phyloP scores from a whole-genome alignment of 1,284 basidiomycete genomes.

The Tilletia setariae region DNA sequence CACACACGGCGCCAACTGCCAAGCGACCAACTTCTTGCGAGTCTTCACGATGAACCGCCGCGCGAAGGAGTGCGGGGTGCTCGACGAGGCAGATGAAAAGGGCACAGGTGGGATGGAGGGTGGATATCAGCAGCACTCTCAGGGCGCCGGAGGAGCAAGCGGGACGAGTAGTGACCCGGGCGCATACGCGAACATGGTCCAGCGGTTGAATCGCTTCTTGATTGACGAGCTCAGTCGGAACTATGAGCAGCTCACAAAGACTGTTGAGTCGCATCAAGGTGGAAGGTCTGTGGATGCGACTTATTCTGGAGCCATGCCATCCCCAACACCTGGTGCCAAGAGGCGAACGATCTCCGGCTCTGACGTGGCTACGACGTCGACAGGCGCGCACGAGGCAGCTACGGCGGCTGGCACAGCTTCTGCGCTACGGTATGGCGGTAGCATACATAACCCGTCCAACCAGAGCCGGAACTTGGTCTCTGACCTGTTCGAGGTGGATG shows the following conservation, averaged over 20 bases:
- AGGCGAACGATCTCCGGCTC: constrained; percentile 11
- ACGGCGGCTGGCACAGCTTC: constrained; percentile 6
- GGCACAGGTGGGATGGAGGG: constrained; percentile 60
- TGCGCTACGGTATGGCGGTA: constrained; percentile 2
- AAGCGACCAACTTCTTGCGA: constrained; percentile 92
- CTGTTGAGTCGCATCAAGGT: neutral
- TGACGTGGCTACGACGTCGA: neutral
- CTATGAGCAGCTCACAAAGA: neutral
- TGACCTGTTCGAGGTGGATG: constrained; percentile 74
- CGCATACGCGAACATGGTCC: constrained; percentile 78
- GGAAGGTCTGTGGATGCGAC: neutral
- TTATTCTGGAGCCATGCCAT: no score
- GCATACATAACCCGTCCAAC: neutral
- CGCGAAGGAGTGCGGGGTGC: constrained; percentile 78
- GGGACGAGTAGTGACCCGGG: constrained; percentile 27
- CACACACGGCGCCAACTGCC: constrained; percentile 88
- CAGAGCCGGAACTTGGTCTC: constrained; percentile 62
- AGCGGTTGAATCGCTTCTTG: constrained; percentile 90
- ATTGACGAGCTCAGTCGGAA: constrained; percentile 60
- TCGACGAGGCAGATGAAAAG: constrained; percentile 71
- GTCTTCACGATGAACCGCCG: constrained; percentile 74
- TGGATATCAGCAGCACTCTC: no score
- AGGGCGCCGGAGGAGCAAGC: neutral
- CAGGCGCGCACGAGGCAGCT: neutral
- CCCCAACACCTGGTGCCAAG: neutral